Base-by-base conservation (phyloP, 2,329 filamentous ascomycete genomes). In the Xylaria sp. region DNA sequence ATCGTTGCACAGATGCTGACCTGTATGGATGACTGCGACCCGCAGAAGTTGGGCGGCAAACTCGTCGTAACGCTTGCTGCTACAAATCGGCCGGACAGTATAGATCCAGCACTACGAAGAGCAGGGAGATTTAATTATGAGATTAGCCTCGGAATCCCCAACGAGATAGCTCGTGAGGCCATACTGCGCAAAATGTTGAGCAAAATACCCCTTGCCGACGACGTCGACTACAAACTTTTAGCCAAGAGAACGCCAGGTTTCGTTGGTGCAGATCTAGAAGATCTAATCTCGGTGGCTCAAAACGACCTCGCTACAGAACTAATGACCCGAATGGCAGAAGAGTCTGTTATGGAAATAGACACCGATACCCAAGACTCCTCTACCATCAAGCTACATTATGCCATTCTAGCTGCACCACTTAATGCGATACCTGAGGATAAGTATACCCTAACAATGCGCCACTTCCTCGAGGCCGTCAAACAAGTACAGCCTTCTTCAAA, bases 171-270 rank as follows among this genome's bases (percentile, higher is more conserved):
- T 21, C 87, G 96, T 65, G 90, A 92, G 76, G 86, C 92, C 58
- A 98, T 99, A 50, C 82, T 98, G 54, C 85, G 87, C 47, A 90
- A 92, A 1, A 83, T 97, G 54, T 93, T 92, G 0, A 84, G 89
- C 63, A 87, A 90, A 64, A 86, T 90, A 72, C 83, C 83, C 0
- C 79, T 97, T 8, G 84, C 88, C 0, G 84, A 87, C 3, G 90
- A 94, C 69, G 87, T 98, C 23, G 88, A 97, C 77, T 92, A 95
- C 73, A 82, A 82, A 29, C 82, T 86, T 18, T 83, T 99, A 3
- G 94, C 95, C 5, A 94, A 93, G 75, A 85, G 91, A 74, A 98
- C 95, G 0, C 93, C 96, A 5, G 96, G 96, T 1, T 99, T 96
- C 73, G 95, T 99, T 0, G 95, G 94, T 12, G 93, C 93, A 5